A percentile compares a stretch with the other conserved stretches of the same genome.
Conservation (phyloP, 78 protist species). For the Dictyostelium purpureum region DNA sequence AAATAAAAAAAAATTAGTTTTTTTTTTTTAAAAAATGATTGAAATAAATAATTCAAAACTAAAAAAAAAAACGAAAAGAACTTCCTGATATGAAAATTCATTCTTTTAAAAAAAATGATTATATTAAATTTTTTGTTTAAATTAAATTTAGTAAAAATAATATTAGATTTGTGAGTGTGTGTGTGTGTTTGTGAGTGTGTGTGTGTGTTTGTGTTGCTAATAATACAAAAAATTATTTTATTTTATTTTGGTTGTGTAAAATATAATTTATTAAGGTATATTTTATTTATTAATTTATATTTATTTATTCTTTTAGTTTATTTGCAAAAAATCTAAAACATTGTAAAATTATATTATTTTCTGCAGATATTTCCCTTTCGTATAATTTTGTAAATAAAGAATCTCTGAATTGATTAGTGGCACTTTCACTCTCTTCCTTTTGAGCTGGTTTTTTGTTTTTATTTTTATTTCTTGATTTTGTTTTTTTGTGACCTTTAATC, state of each 20-base stretch:
- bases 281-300: not conserved
- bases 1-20: not conserved
- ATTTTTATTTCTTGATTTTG: not conserved
- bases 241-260: too few species aligned
- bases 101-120: too few species aligned
- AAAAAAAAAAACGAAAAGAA: not conserved
- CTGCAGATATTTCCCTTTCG: constrained; percentile 56
- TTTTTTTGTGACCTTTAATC: not conserved
- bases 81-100: too few species aligned
- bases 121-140: not conserved
- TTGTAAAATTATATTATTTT: constrained; percentile 54
- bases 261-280: too few species aligned
- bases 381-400: constrained; percentile 50
- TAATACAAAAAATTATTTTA: too few species aligned
- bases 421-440: not conserved
- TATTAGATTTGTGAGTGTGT: too few species aligned
- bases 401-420: not conserved
- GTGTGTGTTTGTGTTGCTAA: too few species aligned
- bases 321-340: constrained; percentile 63
- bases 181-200: not conserved
- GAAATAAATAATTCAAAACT: not conserved
- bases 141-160: too few species aligned
- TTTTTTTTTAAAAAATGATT: too few species aligned
- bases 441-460: not conserved
- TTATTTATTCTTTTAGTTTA: not conserved